Evolutionary conservation across 306 rosid genomes (phyloP).

Genomic region (Astragalus glycyphyllos): DNA sequence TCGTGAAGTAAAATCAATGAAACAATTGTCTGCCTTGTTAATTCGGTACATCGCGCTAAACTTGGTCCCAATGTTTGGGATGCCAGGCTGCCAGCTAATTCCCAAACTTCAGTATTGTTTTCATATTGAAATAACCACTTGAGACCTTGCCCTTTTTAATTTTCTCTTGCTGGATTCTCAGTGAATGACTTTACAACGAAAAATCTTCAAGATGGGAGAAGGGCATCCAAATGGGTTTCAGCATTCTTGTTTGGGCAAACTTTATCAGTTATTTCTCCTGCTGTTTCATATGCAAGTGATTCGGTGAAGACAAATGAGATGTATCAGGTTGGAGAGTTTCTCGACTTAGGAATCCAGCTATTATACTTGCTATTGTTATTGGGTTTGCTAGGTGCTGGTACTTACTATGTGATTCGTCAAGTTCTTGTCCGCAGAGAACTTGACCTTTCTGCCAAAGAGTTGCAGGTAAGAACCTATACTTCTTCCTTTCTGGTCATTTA

Average conservation of each 20-base stretch:
- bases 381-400: slow-evolving; percentile 84
- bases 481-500: slow-evolving; percentile 35
- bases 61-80: slow-evolving; percentile 17
- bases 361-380: slow-evolving; percentile 71
- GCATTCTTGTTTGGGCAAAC: slow-evolving; percentile 66
- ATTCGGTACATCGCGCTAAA: slow-evolving; percentile 17
- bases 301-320: slow-evolving; percentile 57
- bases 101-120: slow-evolving; percentile 17
- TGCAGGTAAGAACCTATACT: slow-evolving; percentile 65
- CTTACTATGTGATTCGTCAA: slow-evolving; percentile 89
- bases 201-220: slow-evolving; percentile 52
- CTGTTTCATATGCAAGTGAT: slow-evolving; percentile 65
- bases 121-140: background rate
- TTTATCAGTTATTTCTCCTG: slow-evolving; percentile 61
- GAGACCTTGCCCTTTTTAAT: slow-evolving; percentile 22
- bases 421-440: slow-evolving; percentile 97
- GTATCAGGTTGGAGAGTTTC: slow-evolving; percentile 79
- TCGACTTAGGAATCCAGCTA: slow-evolving; percentile 92
- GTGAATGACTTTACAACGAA: slow-evolving; percentile 44
- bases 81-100: slow-evolving; percentile 26
- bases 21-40: slow-evolving; percentile 22
- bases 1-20: slow-evolving; percentile 27
- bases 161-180: slow-evolving; percentile 46
- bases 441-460: slow-evolving; percentile 97
- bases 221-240: slow-evolving; percentile 53